phyloP scores from a whole-genome alignment of 768 basidiomycete species.

The Termitomyces sp. region DNA sequence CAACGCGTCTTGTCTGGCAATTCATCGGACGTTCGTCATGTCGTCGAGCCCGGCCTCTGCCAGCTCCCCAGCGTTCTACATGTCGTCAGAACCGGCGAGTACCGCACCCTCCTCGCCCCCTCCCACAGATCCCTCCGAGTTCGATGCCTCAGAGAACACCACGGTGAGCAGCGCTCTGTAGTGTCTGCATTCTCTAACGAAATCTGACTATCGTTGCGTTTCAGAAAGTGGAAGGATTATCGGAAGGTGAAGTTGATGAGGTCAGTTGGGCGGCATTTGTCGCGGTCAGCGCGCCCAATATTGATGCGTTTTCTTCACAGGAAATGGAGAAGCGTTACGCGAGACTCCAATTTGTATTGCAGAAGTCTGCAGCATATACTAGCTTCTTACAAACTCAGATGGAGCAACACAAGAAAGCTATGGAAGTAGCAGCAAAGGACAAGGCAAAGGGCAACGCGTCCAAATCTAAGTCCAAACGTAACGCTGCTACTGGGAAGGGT shows the following conservation, averaged over 20 bases:
- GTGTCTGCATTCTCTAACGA: neutral
- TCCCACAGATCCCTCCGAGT: conserved; percentile 15
- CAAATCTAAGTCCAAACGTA: neutral
- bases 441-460: neutral
- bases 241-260: conserved; percentile 10
- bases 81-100: conserved; percentile 17
- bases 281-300: neutral
- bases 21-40: conserved; percentile 12
- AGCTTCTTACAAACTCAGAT: conserved; percentile 68
- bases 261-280: neutral
- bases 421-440: conserved; percentile 14
- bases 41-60: conserved; percentile 19
- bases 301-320: conserved; percentile 21
- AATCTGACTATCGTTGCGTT: neutral
- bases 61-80: conserved; percentile 13
- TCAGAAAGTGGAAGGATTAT: conserved; percentile 2
- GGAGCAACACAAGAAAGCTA: conserved; percentile 51
- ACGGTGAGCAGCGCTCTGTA: conserved; percentile 7
- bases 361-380: conserved; percentile 77
- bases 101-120: conserved; percentile 20
- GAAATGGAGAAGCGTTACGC: conserved; percentile 46
- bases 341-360: conserved; percentile 62
- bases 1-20: conserved; percentile 14
- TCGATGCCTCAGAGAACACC: conserved; percentile 10
- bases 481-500: conserved; percentile 4